Percentiles rank a stretch among this genome's conserved stretches.
phyloP scores from a whole-genome alignment of 164 flowering plant genomes.

The Santalum album region DNA sequence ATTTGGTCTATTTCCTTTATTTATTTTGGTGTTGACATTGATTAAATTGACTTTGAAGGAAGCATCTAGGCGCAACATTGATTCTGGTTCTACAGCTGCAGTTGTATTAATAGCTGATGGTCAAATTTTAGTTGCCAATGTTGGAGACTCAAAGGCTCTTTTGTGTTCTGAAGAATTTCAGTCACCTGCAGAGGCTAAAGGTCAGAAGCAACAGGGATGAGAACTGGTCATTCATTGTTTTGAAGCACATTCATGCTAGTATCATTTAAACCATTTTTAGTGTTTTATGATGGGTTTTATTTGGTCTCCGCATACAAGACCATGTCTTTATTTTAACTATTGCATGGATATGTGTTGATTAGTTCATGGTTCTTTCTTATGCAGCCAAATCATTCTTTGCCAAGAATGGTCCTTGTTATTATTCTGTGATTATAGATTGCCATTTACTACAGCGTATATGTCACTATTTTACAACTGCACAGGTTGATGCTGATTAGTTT shows the following conservation, averaged over 20 bases:
- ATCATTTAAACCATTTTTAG: too few species aligned
- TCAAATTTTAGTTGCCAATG: slow-evolving; percentile 81
- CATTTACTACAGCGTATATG: neutral
- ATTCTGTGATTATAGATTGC: slow-evolving; percentile 1
- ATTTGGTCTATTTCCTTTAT: neutral
- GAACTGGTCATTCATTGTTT: neutral
- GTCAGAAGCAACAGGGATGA: slow-evolving; percentile 23
- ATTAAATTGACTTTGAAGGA: slow-evolving; percentile 49
- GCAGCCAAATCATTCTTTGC: too few species aligned
- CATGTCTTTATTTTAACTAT: neutral
- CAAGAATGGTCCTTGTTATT: neutral
- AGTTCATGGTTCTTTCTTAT: neutral
- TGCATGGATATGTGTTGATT: neutral
- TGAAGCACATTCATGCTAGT: neutral
- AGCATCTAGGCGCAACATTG: slow-evolving; percentile 55
- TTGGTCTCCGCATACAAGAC: too few species aligned
- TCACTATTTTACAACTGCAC: neutral
- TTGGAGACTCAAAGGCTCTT: slow-evolving; percentile 94
- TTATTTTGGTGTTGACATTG: slow-evolving; percentile 10
- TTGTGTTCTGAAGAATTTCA: slow-evolving; percentile 73
- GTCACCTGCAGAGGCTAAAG: slow-evolving; percentile 68
- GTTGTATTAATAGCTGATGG: slow-evolving; percentile 67
- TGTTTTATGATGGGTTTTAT: too few species aligned
- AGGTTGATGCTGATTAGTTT: slow-evolving; percentile 5
- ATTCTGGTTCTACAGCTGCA: slow-evolving; percentile 88